A percentile compares a stretch with the other conserved stretches of the same genome.
Conservation (phyloP, 371 early-diverging fungal species). For the Mucor piriformis region DNA sequence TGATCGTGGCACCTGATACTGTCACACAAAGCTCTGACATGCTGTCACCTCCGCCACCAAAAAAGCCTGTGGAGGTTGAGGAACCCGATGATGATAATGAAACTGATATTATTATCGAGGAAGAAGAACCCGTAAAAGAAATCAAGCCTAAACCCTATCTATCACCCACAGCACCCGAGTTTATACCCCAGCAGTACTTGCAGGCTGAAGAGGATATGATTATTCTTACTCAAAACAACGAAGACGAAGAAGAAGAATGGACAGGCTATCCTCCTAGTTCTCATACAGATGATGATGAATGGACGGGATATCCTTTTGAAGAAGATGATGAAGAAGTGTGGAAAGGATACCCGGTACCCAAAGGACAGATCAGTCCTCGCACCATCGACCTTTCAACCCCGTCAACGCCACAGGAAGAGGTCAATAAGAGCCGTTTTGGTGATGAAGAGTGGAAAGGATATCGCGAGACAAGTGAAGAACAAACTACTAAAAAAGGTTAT, state of each 20-base stretch:
- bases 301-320: slow-evolving; percentile 18
- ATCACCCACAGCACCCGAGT: slow-evolving; percentile 37
- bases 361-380: neutral
- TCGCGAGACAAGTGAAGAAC: slow-evolving; percentile 9
- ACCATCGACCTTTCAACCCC: slow-evolving; percentile 8
- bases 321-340: slow-evolving; percentile 34
- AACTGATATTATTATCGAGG: neutral
- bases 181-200: slow-evolving; percentile 22
- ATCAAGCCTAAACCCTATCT: neutral
- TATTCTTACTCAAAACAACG: neutral
- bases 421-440: neutral
- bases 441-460: slow-evolving; percentile 30
- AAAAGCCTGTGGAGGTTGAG: neutral
- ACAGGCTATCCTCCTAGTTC: neutral
- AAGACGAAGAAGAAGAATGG: slow-evolving; percentile 2
- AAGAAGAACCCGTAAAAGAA: neutral
- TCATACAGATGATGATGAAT: slow-evolving; percentile 11
- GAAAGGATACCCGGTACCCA: slow-evolving; percentile 37
- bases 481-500: neutral
- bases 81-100: slow-evolving; percentile 3
- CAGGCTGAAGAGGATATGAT: neutral
- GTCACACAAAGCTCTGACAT: neutral
- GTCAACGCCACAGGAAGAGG: slow-evolving; percentile 6
- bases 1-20: slow-evolving; percentile 1
- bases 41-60: neutral